Base-by-base conservation (phyloP, 140 eudicot species). In the Erigeron philadelphicus region DNA sequence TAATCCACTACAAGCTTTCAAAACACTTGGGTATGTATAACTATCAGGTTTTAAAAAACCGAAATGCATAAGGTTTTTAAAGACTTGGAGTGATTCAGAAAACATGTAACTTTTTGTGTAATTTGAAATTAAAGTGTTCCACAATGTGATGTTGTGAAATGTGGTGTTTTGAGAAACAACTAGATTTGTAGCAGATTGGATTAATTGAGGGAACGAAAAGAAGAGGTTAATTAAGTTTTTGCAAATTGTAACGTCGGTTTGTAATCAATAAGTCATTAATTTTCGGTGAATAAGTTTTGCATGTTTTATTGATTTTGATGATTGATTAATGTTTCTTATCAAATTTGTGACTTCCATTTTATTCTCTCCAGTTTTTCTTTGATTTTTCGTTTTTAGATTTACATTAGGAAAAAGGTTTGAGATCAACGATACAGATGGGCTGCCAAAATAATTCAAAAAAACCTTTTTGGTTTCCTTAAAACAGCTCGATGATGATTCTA, bases 1-100 rank as follows among this genome's bases (percentile, higher is more conserved):
- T 12, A 85, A 45, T 31, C 87, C 85, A 49, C 79, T 68, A 63
- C 85, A 85, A 67, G 90, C 90, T 73, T 79, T 85, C 21, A 85
- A 46, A 19, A 74, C 79, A 72, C 84, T 75, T 23, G 87, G 87
- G 58, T 78, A 82, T 21, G 87, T 82, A 74, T 74, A 75, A 61
- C 72, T 58, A 71, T 82, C 87, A 19, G 87, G 81, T 75, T 71
- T 75, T 11, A 79, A 79, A 46, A 10, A 41, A 64, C 56, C 52
- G 21, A 54, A 70, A 15, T 35, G 61, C 64, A 54, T 41, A 17
- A 82, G 61, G 16, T 59, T 67, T 18, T 71, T 58, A 59, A 82
- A 79, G 61, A 82, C 64, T 21, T 75, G 71, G 66, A 82, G 59
- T 46, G 84, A 81, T 48, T 82, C 79, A 71, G 12, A 21, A 66